A percentile compares a stretch with the other conserved stretches of the same genome.
These are phyloP conservation scores for Bruguiera hainesii DNA, from an alignment of 441 rosid species.

Conservation along the genomic window DNA sequence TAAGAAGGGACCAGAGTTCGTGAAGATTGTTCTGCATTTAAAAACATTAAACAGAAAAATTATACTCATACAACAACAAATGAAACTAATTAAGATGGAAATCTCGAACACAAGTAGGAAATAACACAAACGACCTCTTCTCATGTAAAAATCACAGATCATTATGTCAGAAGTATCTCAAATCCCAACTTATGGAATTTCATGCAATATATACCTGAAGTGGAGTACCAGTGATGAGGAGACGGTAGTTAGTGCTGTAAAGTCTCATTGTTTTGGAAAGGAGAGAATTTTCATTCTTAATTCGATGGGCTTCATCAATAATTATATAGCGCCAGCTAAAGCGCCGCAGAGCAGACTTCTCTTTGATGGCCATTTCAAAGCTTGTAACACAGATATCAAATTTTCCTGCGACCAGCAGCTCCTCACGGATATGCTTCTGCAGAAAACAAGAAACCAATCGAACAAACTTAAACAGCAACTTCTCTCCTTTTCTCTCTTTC, in stretches of 20 bases:
- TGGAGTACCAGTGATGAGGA: slow-evolving; percentile 97
- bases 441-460: slow-evolving; percentile 15
- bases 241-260: slow-evolving; percentile 88
- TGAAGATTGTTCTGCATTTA: slow-evolving; percentile 91
- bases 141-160: not conserved
- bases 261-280: slow-evolving; percentile 99
- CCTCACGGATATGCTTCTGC: slow-evolving; percentile 94
- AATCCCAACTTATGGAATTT: not conserved
- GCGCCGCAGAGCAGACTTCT: slow-evolving; percentile 84
- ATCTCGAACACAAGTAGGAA: not conserved
- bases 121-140: not conserved
- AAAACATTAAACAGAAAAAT: slow-evolving; percentile 16
- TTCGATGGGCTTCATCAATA: slow-evolving; percentile 98
- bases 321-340: slow-evolving; percentile 99
- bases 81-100: not conserved
- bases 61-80: slow-evolving; percentile 6
- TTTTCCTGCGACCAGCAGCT: slow-evolving; percentile 91
- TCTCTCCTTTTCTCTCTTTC: not conserved
- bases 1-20: slow-evolving; percentile 97
- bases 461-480: not conserved
- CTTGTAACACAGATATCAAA: slow-evolving; percentile 98
- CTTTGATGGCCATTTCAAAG: slow-evolving; percentile 99
- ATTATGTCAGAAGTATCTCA: not conserved
- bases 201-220: slow-evolving; percentile 70
- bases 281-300: slow-evolving; percentile 94